Conservation (phyloP, 1,139 yeast genomes). For the Scheffersomyces parashehatae region DNA sequence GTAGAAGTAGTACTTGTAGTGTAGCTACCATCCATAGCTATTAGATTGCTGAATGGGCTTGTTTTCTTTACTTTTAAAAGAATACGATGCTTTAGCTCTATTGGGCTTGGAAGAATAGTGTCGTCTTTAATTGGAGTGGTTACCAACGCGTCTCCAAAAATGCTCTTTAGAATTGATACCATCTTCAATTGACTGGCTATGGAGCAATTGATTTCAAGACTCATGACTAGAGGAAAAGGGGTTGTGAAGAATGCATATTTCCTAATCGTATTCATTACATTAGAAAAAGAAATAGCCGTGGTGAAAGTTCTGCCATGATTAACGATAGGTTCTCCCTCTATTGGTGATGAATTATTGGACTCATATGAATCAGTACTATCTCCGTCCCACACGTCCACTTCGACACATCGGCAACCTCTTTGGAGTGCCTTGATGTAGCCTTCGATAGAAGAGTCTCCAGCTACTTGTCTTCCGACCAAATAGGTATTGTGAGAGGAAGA, state of each 20-base stretch:
- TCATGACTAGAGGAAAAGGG: constrained; percentile 82
- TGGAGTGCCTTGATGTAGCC: constrained; percentile 89
- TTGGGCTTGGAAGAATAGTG: constrained; percentile 66
- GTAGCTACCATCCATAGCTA: constrained; percentile 1
- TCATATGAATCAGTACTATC: constrained; percentile 19
- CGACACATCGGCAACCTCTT: constrained; percentile 90
- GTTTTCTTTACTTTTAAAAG: constrained; percentile 76
- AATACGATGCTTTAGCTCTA: constrained; percentile 64
- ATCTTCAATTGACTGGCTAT: constrained; percentile 62
- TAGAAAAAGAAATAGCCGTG: constrained; percentile 62
- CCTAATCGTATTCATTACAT: constrained; percentile 71
- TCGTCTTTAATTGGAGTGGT: constrained; percentile 35
- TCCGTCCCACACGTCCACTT: constrained; percentile 96
- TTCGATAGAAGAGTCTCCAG: constrained; percentile 86
- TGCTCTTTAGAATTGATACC: constrained; percentile 49
- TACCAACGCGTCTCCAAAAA: constrained; percentile 62
- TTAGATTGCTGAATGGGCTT: constrained; percentile 18
- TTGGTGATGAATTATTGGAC: not conserved
- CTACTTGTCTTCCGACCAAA: constrained; percentile 84
- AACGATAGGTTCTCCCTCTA: constrained; percentile 72
- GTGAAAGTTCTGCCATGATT: constrained; percentile 89
- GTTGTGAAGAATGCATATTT: constrained; percentile 85
- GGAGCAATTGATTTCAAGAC: constrained; percentile 82
- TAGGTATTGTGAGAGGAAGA: constrained; percentile 96
- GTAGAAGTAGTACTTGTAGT: constrained; percentile 16